A percentile compares a stretch with the other conserved stretches of the same genome.
These are phyloP conservation scores for Kodamaea ohmeri DNA, from an alignment of 1,139 yeast species.

Conservation along the genomic window DNA sequence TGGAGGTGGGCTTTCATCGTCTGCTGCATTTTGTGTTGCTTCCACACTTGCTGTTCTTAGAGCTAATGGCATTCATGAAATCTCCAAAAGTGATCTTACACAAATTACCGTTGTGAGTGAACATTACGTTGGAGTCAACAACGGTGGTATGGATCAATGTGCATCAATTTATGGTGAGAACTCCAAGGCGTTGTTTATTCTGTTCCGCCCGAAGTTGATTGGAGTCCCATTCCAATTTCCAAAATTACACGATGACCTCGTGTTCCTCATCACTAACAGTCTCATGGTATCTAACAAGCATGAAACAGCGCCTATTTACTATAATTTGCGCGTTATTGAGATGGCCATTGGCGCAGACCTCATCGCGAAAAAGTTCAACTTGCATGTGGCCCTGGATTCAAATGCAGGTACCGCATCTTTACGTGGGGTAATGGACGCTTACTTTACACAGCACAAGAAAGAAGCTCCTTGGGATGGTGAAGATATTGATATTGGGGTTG, in stretches of 20 bases:
- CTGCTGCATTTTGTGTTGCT: conserved; percentile 5
- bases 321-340: conserved; percentile 6
- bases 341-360: conserved; percentile 5
- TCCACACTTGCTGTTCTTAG: conserved; percentile 4
- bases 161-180: conserved; percentile 4
- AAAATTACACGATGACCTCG: conserved; percentile 3
- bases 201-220: conserved; percentile 5
- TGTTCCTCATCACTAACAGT: conserved; percentile 6
- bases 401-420: conserved; percentile 3
- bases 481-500: background rate
- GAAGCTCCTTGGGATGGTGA: conserved; percentile 3
- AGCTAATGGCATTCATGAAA: conserved; percentile 2
- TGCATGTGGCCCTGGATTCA: conserved; percentile 1
- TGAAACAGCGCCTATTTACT: conserved; percentile 5
- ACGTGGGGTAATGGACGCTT: conserved; percentile 6
- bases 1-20: conserved; percentile 5
- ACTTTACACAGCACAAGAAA: conserved; percentile 1
- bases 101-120: conserved; percentile 4
- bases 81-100: conserved; percentile 5
- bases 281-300: conserved; percentile 5
- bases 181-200: conserved; percentile 3
- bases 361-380: conserved; percentile 1
- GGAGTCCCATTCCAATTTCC: conserved; percentile 5
- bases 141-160: conserved; percentile 6
- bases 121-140: conserved; percentile 5